Percentiles rank a stretch among this genome's conserved stretches.
Evolutionary conservation across 169 alveolate species (phyloP).

Genomic region (Eimeria maxima): DNA sequence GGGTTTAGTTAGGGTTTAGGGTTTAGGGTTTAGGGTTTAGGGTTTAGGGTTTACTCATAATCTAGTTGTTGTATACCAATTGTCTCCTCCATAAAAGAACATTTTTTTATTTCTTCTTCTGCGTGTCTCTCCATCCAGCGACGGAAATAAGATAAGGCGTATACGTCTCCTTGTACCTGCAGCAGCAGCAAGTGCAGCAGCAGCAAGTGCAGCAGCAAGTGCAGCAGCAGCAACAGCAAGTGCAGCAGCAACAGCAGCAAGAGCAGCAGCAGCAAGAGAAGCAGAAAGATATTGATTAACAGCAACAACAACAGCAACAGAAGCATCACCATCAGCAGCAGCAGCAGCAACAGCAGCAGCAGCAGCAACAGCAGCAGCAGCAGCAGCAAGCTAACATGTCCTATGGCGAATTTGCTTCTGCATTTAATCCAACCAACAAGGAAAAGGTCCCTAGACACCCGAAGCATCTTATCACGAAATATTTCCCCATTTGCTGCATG

Average conservation of each 20-base stretch:
- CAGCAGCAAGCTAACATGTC: too few species aligned
- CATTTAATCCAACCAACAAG: constrained; percentile 79
- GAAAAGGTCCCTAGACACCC: constrained; percentile 23
- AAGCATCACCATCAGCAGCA: not conserved
- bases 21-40: not conserved
- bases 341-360: constrained; percentile 32
- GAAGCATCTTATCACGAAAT: constrained; percentile 27
- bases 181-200: not conserved
- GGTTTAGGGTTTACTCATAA: constrained; percentile 15
- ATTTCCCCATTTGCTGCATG: constrained; percentile 35
- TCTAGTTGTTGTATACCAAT: constrained; percentile 56
- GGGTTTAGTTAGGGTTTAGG: too few species aligned
- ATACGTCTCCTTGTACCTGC: constrained; percentile 70
- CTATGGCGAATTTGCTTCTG: constrained; percentile 40
- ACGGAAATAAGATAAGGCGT: constrained; percentile 61
- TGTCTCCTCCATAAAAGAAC: constrained; percentile 35
- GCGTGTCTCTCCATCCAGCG: constrained; percentile 40
- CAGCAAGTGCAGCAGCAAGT: not conserved
- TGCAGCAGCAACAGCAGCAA: too few species aligned
- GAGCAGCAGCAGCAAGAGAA: not conserved
- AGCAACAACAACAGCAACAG: not conserved
- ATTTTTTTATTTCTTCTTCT: not conserved
- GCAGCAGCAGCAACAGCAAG: not conserved
- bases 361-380: constrained; percentile 3
- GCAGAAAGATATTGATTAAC: not conserved